phyloP scores from a whole-genome alignment of 202 grass and related monocot species.

The Setaria viridis region DNA sequence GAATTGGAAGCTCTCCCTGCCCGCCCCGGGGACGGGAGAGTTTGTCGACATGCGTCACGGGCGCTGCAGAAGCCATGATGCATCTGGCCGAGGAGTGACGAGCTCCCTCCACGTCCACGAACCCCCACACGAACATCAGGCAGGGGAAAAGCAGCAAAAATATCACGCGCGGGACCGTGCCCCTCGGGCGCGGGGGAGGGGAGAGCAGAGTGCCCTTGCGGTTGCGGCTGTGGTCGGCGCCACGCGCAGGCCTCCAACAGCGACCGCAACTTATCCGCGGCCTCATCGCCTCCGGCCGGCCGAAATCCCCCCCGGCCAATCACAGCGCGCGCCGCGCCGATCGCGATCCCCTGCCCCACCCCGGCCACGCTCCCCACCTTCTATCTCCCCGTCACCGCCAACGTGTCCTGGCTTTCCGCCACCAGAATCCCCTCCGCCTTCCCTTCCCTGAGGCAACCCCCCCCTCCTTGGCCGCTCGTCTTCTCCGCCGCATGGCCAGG shows the following conservation, averaged over 20 bases:
- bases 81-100: too few relatives aligned
- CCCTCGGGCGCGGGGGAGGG: too few relatives aligned
- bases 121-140: too few relatives aligned
- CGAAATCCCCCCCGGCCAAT: conserved; percentile 60
- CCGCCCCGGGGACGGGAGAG: neutral
- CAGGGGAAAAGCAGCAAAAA: neutral
- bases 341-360: conserved; percentile 32
- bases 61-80: too few relatives aligned
- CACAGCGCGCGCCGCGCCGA: conserved; percentile 1
- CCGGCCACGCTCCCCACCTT: neutral
- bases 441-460: neutral
- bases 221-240: conserved; percentile 40
- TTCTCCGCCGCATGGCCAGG: neutral
- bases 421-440: conserved; percentile 7
- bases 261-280: conserved; percentile 56
- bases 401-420: conserved; percentile 45
- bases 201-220: too few relatives aligned
- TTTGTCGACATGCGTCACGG: neutral
- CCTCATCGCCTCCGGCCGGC: conserved; percentile 55
- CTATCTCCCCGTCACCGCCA: conserved; percentile 38
- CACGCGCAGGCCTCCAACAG: conserved; percentile 47
- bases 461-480: neutral
- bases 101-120: too few relatives aligned
- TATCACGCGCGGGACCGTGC: neutral
- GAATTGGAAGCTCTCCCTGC: neutral